A percentile compares a stretch with the other conserved stretches of the same genome.
phyloP scores from a whole-genome alignment of 2,329 filamentous ascomycete species.

The Aspergillus oerlinghausenensis region DNA sequence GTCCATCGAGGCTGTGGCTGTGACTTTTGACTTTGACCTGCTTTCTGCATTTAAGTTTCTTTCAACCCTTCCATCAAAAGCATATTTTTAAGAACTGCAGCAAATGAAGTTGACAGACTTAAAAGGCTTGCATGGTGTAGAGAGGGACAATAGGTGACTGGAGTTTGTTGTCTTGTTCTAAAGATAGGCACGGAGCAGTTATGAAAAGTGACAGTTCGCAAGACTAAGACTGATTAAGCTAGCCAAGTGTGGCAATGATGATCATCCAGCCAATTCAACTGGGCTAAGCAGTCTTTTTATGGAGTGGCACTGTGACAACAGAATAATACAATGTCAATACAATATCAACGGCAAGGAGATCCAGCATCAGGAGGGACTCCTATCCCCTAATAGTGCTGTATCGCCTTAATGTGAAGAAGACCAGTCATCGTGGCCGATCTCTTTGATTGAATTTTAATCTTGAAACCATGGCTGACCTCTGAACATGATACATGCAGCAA shows the following conservation, averaged over 20 bases:
- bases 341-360: neutral
- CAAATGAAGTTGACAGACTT: neutral
- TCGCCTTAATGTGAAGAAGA: neutral
- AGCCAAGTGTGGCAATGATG: slow-evolving; percentile 9
- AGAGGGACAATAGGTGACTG: neutral
- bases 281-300: neutral
- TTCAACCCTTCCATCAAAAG: neutral
- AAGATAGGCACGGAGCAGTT: neutral
- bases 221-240: neutral
- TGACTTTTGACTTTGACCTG: neutral
- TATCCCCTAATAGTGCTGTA: neutral
- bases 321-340: neutral
- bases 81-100: neutral
- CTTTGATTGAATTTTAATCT: neutral
- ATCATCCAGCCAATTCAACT: neutral
- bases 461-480: slow-evolving; percentile 10
- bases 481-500: neutral
- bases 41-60: neutral
- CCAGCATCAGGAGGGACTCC: too few species aligned
- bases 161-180: neutral
- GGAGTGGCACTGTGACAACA: neutral
- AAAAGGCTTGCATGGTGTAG: neutral
- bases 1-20: neutral
- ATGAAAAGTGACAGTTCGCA: neutral
- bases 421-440: neutral